Evolutionary conservation across 208 protist genomes (phyloP).

Genomic region (Angomonas deanei): DNA sequence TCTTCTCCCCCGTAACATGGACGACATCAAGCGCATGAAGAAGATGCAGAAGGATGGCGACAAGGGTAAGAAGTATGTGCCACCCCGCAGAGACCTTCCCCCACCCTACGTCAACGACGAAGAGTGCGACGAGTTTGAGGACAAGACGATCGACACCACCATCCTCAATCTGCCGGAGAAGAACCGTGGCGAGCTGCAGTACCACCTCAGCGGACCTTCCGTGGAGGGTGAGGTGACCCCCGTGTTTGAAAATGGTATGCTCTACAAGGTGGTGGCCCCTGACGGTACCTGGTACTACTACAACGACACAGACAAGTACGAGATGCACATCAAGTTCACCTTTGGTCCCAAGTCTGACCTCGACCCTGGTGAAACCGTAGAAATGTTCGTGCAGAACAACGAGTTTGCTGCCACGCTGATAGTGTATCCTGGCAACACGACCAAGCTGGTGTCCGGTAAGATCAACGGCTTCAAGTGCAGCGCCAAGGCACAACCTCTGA

Average conservation of each 20-base stretch:
- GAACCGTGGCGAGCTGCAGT: constrained; percentile 18
- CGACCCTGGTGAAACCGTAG: constrained; percentile 43
- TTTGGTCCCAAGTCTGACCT: constrained; percentile 62
- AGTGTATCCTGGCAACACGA: constrained; percentile 67
- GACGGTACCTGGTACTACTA: constrained; percentile 77
- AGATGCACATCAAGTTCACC: constrained; percentile 75
- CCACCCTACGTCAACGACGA: constrained; percentile 78
- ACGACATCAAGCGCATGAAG: constrained; percentile 67
- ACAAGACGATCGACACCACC: constrained; percentile 55
- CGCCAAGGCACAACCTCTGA: constrained; percentile 46
- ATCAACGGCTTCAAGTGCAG: constrained; percentile 65
- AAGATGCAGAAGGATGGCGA: constrained; percentile 51
- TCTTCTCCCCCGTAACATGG: constrained; percentile 59
- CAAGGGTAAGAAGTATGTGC: constrained; percentile 41
- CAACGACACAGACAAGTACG: constrained; percentile 83
- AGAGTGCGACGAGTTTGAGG: constrained; percentile 80
- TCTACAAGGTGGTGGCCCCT: constrained; percentile 55
- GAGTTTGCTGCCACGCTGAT: constrained; percentile 47
- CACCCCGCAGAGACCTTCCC: constrained; percentile 47
- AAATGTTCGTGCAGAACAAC: constrained; percentile 51
- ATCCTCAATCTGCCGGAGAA: constrained; percentile 41
- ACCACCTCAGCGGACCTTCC: constrained; percentile 36
- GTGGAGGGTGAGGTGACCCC: constrained; percentile 42
- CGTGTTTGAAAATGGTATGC: constrained; percentile 60
- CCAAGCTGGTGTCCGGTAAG: constrained; percentile 54